Evolutionary conservation across 1,139 yeast species (phyloP).

Genomic region (Suhomyces panamericanus): DNA sequence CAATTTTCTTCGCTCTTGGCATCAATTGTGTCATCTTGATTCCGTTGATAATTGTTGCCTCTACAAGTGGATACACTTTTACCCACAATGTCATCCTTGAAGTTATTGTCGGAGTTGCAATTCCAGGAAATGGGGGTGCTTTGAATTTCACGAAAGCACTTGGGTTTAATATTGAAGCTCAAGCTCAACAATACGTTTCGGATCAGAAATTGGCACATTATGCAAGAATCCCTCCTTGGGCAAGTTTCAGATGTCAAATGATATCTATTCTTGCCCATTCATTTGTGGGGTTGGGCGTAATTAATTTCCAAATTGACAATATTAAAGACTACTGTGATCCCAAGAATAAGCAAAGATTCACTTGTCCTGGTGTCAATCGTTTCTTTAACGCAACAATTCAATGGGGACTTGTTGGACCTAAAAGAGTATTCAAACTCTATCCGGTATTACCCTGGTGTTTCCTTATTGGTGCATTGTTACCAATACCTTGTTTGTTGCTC

Average conservation of each 20-base stretch:
- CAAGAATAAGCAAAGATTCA: slow-evolving; percentile 28
- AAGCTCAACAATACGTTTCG: slow-evolving; percentile 37
- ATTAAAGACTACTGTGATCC: slow-evolving; percentile 30
- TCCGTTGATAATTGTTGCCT: slow-evolving; percentile 19
- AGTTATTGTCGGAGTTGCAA: slow-evolving; percentile 22
- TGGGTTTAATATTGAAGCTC: slow-evolving; percentile 31
- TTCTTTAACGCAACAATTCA: slow-evolving; percentile 35
- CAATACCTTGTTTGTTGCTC: slow-evolving; percentile 28
- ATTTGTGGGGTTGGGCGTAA: slow-evolving; percentile 27
- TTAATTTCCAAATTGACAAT: slow-evolving; percentile 31
- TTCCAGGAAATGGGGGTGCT: slow-evolving; percentile 25
- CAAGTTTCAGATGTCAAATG: slow-evolving; percentile 36
- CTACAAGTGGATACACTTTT: slow-evolving; percentile 21
- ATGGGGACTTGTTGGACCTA: slow-evolving; percentile 41
- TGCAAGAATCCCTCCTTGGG: slow-evolving; percentile 35
- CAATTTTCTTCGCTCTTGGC: slow-evolving; percentile 23
- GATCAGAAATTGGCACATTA: slow-evolving; percentile 41
- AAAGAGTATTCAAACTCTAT: slow-evolving; percentile 32
- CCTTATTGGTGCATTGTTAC: slow-evolving; percentile 31
- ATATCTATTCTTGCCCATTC: slow-evolving; percentile 29
- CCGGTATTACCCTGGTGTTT: slow-evolving; percentile 39
- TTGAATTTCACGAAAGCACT: slow-evolving; percentile 24
- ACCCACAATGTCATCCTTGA: slow-evolving; percentile 25
- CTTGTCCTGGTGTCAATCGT: slow-evolving; percentile 36
- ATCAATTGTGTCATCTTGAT: slow-evolving; percentile 24